phyloP scores from a whole-genome alignment of 2,329 filamentous ascomycete species.

The Knufia petricola region DNA sequence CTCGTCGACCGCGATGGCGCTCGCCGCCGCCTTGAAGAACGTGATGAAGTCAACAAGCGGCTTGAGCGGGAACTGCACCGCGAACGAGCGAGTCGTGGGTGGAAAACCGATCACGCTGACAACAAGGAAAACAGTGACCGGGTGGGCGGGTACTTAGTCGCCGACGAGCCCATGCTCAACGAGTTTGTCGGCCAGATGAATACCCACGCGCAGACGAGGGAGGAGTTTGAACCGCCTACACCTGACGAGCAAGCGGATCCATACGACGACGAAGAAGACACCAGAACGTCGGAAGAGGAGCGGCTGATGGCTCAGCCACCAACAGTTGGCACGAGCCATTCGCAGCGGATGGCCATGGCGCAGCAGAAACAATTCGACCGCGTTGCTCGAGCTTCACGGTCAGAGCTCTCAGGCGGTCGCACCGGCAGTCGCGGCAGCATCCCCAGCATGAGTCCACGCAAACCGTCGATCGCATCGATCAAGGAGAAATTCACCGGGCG shows the following conservation, averaged over 20 bases:
- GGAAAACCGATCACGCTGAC: background rate
- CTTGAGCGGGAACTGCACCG: slow-evolving; percentile 55
- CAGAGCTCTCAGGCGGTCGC: background rate
- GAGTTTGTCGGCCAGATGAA: slow-evolving; percentile 8
- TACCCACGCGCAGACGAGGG: background rate
- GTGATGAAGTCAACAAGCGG: slow-evolving; percentile 64
- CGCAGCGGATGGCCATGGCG: slow-evolving; percentile 1
- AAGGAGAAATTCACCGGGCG: background rate
- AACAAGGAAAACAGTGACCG: background rate
- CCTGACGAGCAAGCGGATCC: background rate
- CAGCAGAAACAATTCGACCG: background rate
- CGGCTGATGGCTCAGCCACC: slow-evolving; percentile 7
- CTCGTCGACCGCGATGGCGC: slow-evolving; percentile 77
- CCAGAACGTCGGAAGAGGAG: slow-evolving; percentile 4
- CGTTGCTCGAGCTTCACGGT: background rate
- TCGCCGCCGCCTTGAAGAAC: slow-evolving; percentile 65
- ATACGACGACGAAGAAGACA: slow-evolving; percentile 2
- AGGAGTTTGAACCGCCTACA: background rate
- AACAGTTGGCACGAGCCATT: background rate
- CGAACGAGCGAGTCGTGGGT: slow-evolving; percentile 31
- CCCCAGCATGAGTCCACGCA: background rate
- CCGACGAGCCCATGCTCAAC: slow-evolving; percentile 7
- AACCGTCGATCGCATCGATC: background rate
- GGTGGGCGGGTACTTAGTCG: slow-evolving; percentile 3
- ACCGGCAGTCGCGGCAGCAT: slow-evolving; percentile 2